Base-by-base conservation (phyloP, 768 basidiomycete genomes). In the Punctularia strigosozonata region DNA sequence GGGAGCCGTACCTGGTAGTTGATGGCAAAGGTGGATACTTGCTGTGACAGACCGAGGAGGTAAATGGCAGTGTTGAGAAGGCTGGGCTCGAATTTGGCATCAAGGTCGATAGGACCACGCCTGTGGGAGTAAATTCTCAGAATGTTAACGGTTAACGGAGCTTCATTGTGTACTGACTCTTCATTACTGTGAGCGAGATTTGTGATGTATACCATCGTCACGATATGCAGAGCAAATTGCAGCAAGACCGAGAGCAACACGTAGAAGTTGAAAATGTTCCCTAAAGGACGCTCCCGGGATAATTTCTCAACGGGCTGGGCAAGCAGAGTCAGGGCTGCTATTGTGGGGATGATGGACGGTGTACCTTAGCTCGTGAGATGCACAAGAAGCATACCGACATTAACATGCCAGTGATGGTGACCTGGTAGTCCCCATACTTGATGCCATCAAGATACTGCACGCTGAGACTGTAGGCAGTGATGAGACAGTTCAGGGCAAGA, bases 311-410 rank as follows among this genome's bases (percentile, higher is more conserved):
- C 83, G n/a, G 95, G 90, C 91, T 97, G 49, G 1, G 38, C 26
- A 21, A 19, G 6, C 4, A 21, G 25, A 2, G 31, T 44, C 34
- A 50, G 26, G 14, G 34, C n/a, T 19, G 18, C 24, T 8, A 30
- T 33, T 25, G 36, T 31, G 25, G 7, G 24, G 37, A 7, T 24
- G 23, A 18, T 24, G n/a, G 24, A 10, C 4, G 32, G 52, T 75
- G 25, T 49, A 91, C 94, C 77, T 92, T 90, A 10, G 94, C 94
- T 6, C 94, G 75, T 22, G 94, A 99, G 43, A 99, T 97, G 57
- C 91, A 97, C 56, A 95, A 63, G 76, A 99, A 99, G 59, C 94
- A 99, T 21, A 98, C 86, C 21, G 87, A 91, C 91, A 99, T 95
- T 53, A 98, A 66, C 71, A 89, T 82, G 17, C 95, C 95, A 1